Conservation (phyloP, 1,139 yeast species). For the Geotrichum europaeum region DNA sequence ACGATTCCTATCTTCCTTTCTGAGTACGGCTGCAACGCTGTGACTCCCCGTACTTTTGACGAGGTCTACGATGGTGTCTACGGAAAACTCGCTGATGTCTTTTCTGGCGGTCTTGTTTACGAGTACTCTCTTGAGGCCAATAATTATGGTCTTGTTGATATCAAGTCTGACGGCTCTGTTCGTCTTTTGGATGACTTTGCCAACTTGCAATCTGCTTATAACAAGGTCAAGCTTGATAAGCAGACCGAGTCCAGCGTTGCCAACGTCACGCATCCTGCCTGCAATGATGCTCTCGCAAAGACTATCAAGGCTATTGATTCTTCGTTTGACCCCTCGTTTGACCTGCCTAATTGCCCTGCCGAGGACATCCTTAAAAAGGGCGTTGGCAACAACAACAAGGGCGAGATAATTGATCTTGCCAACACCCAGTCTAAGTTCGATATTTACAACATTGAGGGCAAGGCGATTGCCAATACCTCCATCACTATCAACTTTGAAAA, state of each 20-base stretch:
- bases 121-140: slow-evolving; percentile 87
- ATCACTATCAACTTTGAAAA: slow-evolving; percentile 25
- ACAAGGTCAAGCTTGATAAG: slow-evolving; percentile 18
- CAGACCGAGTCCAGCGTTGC: slow-evolving; percentile 15
- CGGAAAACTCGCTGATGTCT: slow-evolving; percentile 48
- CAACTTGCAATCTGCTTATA: slow-evolving; percentile 29
- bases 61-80: slow-evolving; percentile 51
- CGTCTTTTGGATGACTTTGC: slow-evolving; percentile 31
- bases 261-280: slow-evolving; percentile 8
- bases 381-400: slow-evolving; percentile 46
- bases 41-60: slow-evolving; percentile 70
- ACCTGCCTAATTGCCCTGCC: slow-evolving; percentile 40
- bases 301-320: slow-evolving; percentile 37
- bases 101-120: slow-evolving; percentile 87
- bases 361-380: slow-evolving; percentile 44
- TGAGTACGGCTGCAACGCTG: slow-evolving; percentile 90
- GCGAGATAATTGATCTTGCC: slow-evolving; percentile 41
- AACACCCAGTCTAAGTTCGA: slow-evolving; percentile 40
- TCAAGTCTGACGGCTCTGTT: slow-evolving; percentile 52
- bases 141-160: slow-evolving; percentile 77
- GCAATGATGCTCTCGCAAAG: slow-evolving; percentile 26
- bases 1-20: slow-evolving; percentile 80
- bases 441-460: slow-evolving; percentile 48
- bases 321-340: slow-evolving; percentile 36
- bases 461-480: slow-evolving; percentile 46